A percentile compares a stretch with the other conserved stretches of the same genome.
Evolutionary conservation across 176 grass and related monocot species (phyloP).

Genomic region (Rhynchospora tenuis): DNA sequence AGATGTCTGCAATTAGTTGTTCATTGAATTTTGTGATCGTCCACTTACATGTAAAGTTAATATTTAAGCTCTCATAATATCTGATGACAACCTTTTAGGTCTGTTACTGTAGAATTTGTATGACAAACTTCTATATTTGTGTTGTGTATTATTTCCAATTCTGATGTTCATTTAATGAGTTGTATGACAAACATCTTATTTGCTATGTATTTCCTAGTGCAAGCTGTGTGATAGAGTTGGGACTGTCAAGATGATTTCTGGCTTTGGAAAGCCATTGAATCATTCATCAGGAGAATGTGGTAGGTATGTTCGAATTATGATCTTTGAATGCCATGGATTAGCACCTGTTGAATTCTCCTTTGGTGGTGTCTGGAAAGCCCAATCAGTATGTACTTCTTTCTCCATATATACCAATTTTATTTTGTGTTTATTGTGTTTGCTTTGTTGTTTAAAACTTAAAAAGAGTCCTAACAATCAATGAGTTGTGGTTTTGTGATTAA

Average conservation of each 20-base stretch:
- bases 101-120: too few relatives aligned
- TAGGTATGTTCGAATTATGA: background rate
- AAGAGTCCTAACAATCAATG: background rate
- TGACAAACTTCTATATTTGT: too few relatives aligned
- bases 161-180: too few relatives aligned
- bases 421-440: background rate
- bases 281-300: background rate
- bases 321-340: background rate
- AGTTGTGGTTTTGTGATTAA: background rate
- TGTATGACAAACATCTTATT: too few relatives aligned
- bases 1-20: background rate
- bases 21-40: background rate
- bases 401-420: background rate
- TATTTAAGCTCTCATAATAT: background rate
- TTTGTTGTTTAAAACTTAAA: background rate
- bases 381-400: slow-evolving; percentile 55
- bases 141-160: too few relatives aligned
- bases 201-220: background rate
- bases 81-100: background rate
- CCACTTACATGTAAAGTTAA: background rate
- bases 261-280: background rate
- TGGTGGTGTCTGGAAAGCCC: slow-evolving; percentile 60
- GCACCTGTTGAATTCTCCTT: slow-evolving; percentile 49
- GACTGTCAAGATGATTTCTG: background rate
- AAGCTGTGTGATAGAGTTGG: background rate